phyloP scores from a whole-genome alignment of 176 grass and related monocot genomes.

The Hsuehochloa calcarea region DNA sequence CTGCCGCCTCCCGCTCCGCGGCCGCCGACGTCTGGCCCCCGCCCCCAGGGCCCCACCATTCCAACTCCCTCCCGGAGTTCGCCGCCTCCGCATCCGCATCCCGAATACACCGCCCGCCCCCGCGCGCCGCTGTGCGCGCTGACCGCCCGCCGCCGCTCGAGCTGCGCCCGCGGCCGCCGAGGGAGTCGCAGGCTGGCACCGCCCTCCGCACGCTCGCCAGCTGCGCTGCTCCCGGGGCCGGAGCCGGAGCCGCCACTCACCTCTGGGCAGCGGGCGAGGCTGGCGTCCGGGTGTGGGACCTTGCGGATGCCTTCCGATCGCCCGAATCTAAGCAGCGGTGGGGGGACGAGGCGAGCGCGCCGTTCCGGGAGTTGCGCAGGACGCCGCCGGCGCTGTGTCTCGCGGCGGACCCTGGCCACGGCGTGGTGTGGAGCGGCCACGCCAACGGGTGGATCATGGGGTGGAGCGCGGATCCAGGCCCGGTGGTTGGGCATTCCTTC shows the following conservation, averaged over 20 bases:
- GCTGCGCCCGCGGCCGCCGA: slow-evolving; percentile 61
- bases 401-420: slow-evolving; percentile 34
- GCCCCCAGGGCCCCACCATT: slow-evolving; percentile 52
- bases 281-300: slow-evolving; percentile 62
- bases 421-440: slow-evolving; percentile 85
- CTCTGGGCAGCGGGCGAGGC: slow-evolving; percentile 68
- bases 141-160: slow-evolving; percentile 61
- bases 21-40: slow-evolving; percentile 41
- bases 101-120: slow-evolving; percentile 34
- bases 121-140: slow-evolving; percentile 29
- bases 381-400: slow-evolving; percentile 51
- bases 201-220: slow-evolving; percentile 54
- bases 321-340: slow-evolving; percentile 25
- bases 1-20: slow-evolving; percentile 2
- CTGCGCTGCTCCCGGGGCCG: slow-evolving; percentile 20
- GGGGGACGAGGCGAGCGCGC: slow-evolving; percentile 62
- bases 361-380: slow-evolving; percentile 59
- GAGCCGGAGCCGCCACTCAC: neutral
- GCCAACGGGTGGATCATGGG: slow-evolving; percentile 55
- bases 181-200: slow-evolving; percentile 53
- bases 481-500: slow-evolving; percentile 40
- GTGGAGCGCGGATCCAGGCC: slow-evolving; percentile 42
- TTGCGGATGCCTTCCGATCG: slow-evolving; percentile 46
- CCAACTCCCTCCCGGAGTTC: slow-evolving; percentile 61
- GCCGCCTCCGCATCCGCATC: neutral